Evolutionary conservation across 2,329 filamentous ascomycete genomes (phyloP).

Genomic region (Aspergillus proliferans): DNA sequence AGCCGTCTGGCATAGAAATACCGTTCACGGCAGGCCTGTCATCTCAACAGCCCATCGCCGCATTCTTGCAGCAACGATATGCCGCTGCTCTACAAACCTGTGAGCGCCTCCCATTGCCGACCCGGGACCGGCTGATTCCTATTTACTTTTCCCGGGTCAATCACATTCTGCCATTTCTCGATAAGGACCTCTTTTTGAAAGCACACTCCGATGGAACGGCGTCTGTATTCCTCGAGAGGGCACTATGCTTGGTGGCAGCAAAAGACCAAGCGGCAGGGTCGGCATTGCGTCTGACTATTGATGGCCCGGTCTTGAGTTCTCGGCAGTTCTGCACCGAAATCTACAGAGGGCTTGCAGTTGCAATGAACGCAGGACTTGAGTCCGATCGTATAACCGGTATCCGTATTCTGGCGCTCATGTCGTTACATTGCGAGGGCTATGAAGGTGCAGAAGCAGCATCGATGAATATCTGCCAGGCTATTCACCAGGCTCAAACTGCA

Average conservation of each 20-base stretch:
- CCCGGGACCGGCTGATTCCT: slow-evolving; percentile 24
- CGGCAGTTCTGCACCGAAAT: slow-evolving; percentile 34
- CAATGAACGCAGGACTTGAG: slow-evolving; percentile 34
- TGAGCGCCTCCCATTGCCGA: slow-evolving; percentile 25
- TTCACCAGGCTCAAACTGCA: slow-evolving; percentile 36
- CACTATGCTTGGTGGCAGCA: slow-evolving; percentile 36
- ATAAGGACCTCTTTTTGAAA: slow-evolving; percentile 20
- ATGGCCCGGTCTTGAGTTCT: slow-evolving; percentile 24
- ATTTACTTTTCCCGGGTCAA: slow-evolving; percentile 35
- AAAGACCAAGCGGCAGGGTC: slow-evolving; percentile 29
- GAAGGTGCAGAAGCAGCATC: slow-evolving; percentile 37
- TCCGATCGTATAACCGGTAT: slow-evolving; percentile 32
- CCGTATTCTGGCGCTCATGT: slow-evolving; percentile 34
- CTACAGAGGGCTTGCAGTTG: slow-evolving; percentile 30
- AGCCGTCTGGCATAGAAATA: not conserved
- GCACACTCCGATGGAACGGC: slow-evolving; percentile 18
- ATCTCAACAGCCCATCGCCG: slow-evolving; percentile 3
- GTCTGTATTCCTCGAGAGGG: slow-evolving; percentile 33
- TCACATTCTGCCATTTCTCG: slow-evolving; percentile 32
- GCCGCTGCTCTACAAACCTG: slow-evolving; percentile 21
- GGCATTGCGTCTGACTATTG: slow-evolving; percentile 25
- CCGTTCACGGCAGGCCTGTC: not conserved
- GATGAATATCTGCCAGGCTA: slow-evolving; percentile 34
- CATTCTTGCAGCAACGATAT: slow-evolving; percentile 19
- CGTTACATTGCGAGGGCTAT: slow-evolving; percentile 35